These are phyloP conservation scores for Epichloe typhina DNA, from an alignment of 2,329 filamentous ascomycete genomes.

Conservation along the genomic window DNA sequence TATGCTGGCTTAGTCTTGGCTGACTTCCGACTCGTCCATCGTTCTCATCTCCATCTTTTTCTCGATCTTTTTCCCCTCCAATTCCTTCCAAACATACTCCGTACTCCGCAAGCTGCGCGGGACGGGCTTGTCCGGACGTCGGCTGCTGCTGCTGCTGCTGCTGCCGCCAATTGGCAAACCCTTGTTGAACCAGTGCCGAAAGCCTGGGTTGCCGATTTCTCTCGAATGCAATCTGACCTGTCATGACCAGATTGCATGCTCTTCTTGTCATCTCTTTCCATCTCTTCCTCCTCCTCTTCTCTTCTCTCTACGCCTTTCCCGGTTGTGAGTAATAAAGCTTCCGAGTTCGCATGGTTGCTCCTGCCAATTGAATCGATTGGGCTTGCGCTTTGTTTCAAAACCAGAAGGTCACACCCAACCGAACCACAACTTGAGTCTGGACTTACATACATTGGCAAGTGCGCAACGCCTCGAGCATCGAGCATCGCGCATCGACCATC, in stretches of 20 bases:
- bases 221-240: conserved; percentile 1
- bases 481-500: too few relatives aligned
- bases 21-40: background rate
- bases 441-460: background rate
- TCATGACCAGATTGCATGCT: background rate
- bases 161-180: background rate
- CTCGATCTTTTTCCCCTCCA: too few relatives aligned
- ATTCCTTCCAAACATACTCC: too few relatives aligned
- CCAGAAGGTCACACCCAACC: background rate
- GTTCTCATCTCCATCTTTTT: too few relatives aligned
- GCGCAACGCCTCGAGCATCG: background rate
- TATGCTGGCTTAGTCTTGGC: too few relatives aligned
- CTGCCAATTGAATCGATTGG: background rate
- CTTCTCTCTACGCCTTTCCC: background rate
- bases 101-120: background rate
- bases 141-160: background rate
- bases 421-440: background rate
- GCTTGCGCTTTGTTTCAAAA: background rate
- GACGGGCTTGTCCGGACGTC: background rate
- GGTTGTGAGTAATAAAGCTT: background rate
- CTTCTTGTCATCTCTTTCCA: background rate
- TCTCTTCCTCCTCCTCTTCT: background rate
- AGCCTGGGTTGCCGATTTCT: background rate
- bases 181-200: background rate
- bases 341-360: background rate